phyloP scores from a whole-genome alignment of 352 stramenopile species.

The Globisporangium radiosum region DNA sequence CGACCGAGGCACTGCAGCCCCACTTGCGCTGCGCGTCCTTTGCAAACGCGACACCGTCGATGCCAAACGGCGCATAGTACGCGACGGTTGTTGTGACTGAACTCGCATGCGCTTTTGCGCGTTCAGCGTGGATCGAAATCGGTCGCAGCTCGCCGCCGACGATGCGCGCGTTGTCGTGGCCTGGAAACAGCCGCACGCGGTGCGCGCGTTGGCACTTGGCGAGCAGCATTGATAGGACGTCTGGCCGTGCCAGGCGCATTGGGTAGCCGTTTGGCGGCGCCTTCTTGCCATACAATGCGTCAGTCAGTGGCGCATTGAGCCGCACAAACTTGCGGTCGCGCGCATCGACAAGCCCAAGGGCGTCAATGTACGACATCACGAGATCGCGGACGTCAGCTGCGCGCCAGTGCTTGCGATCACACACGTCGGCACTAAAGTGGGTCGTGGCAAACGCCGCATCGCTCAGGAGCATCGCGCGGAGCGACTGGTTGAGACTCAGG shows the following conservation, averaged over 20 bases:
- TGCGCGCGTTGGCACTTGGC: conserved; percentile 67
- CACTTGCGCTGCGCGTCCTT: conserved; percentile 82
- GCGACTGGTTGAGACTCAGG: conserved; percentile 42
- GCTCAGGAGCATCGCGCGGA: conserved; percentile 45
- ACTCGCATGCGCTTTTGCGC: conserved; percentile 66
- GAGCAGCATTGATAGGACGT: conserved; percentile 44
- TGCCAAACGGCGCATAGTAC: conserved; percentile 77
- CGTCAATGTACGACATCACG: conserved; percentile 55
- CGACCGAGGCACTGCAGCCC: conserved; percentile 61
- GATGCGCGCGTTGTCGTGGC: conserved; percentile 58
- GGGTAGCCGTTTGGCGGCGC: conserved; percentile 47
- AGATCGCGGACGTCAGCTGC: conserved; percentile 46
- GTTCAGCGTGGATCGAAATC: conserved; percentile 59
- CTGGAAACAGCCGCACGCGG: conserved; percentile 61
- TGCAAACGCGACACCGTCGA: conserved; percentile 58
- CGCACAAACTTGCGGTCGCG: conserved; percentile 64
- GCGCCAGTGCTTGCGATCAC: conserved; percentile 50
- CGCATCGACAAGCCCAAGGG: conserved; percentile 41
- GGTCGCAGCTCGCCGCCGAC: conserved; percentile 45
- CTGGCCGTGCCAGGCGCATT: conserved; percentile 42
- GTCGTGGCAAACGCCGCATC: conserved; percentile 15
- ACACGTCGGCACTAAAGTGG: conserved; percentile 14
- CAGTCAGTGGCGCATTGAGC: conserved; percentile 56
- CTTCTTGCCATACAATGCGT: conserved; percentile 74
- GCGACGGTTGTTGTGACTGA: conserved; percentile 62